Evolutionary conservation across 345 rosid genomes (phyloP).

Genomic region (Populus ilicifolia): DNA sequence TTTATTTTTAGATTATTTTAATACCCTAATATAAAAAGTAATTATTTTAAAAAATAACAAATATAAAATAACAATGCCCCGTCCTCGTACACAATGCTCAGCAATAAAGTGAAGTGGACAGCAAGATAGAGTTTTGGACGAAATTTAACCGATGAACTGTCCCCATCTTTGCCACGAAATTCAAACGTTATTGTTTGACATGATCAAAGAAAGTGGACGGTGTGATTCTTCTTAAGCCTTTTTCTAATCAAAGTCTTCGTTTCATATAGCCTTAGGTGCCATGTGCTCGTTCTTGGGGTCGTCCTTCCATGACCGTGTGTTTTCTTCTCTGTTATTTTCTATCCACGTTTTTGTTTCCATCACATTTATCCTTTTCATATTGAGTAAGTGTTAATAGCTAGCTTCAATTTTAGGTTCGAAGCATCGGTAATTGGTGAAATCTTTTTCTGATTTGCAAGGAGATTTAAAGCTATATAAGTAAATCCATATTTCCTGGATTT

Average conservation of each 20-base stretch:
- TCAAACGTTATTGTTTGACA: conserved; percentile 14
- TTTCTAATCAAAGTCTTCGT: conserved; percentile 11
- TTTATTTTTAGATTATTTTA: too few species aligned
- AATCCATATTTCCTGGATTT: neutral
- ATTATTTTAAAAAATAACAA: too few species aligned
- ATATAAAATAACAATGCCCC: neutral
- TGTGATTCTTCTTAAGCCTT: neutral
- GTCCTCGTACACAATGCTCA: neutral
- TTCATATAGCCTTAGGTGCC: neutral
- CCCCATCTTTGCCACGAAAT: conserved; percentile 1
- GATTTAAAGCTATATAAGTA: neutral
- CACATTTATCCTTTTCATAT: neutral
- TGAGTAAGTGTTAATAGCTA: too few species aligned
- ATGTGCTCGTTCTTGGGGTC: too few species aligned
- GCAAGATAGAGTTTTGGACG: neutral
- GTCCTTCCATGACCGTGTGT: neutral
- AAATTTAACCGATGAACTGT: neutral
- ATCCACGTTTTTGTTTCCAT: too few species aligned
- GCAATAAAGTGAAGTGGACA: neutral
- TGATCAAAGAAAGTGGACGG: neutral
- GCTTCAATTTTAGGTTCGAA: neutral
- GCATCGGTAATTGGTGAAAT: too few species aligned
- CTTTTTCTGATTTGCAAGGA: neutral
- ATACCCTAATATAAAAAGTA: too few species aligned
- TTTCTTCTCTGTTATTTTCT: neutral